These are phyloP conservation scores for Austroboletus novae-zelandiae DNA, from an alignment of 1,284 basidiomycete genomes.

Conservation along the genomic window DNA sequence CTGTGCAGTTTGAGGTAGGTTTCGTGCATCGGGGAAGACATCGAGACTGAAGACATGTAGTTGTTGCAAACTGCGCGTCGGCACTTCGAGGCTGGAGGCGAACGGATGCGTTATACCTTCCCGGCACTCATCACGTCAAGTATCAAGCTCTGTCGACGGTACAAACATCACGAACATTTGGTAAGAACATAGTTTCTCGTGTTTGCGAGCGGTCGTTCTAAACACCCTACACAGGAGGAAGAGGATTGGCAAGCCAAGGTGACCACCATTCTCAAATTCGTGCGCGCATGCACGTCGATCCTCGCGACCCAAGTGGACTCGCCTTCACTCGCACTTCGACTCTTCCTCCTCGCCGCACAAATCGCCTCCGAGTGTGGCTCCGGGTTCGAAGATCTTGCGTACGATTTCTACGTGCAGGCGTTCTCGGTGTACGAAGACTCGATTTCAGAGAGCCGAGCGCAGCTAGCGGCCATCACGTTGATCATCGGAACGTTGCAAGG, in stretches of 20 bases:
- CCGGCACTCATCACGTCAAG: slow-evolving; percentile 89
- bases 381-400: slow-evolving; percentile 85
- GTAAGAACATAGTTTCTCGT: slow-evolving; percentile 32
- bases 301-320: slow-evolving; percentile 90
- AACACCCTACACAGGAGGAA: slow-evolving; percentile 49
- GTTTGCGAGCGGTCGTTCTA: not conserved
- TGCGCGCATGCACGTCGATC: slow-evolving; percentile 87
- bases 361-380: slow-evolving; percentile 84
- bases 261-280: slow-evolving; percentile 84
- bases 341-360: slow-evolving; percentile 93
- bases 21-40: not conserved
- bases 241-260: slow-evolving; percentile 82
- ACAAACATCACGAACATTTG: slow-evolving; percentile 72
- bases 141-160: slow-evolving; percentile 87
- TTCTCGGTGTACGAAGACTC: slow-evolving; percentile 95
- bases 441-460: slow-evolving; percentile 89
- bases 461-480: slow-evolving; percentile 89
- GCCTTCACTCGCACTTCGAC: slow-evolving; percentile 82
- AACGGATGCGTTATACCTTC: slow-evolving; percentile 92
- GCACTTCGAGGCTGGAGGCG: slow-evolving; percentile 88
- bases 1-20: slow-evolving; percentile 83
- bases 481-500: slow-evolving; percentile 87
- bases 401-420: slow-evolving; percentile 94
- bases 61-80: slow-evolving; percentile 84
- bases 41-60: slow-evolving; percentile 37